Evolutionary conservation across 2,329 filamentous ascomycete species (phyloP), one percentile per base, ranked within the genome.

Genomic region (Gremmenia infestans): DNA sequence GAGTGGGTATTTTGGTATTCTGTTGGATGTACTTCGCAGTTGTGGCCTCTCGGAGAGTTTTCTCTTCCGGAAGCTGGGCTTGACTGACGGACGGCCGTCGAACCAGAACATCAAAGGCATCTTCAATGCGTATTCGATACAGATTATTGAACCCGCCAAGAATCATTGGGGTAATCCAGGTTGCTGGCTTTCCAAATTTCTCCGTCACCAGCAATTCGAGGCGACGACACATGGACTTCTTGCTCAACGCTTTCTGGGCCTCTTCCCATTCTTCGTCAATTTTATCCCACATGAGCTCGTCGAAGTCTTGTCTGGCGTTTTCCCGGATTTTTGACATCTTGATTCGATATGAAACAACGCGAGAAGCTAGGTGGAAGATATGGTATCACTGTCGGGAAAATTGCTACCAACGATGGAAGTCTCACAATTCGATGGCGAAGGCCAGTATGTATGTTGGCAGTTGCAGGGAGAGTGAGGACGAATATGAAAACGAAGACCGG

Each of bases 61-160:
- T 56, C 42, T 56, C 54, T 35, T 19, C 49, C 15, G 54, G 48
- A 48, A 56, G 37, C 28, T 52, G 52, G 28, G 47, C 46, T 22
- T 35, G 52, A 43, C 48, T 46, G 14, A 37, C 14, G 12, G 15
- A 50, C 12, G 52, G 52, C 12, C 22, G 52, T 54, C 52, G 36
- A 43, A 54, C 22, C 46, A 54, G 12, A 36, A 54, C 47, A 28
- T 53, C 51, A 9, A 0, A 46, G 37, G n/a, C 8, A 32, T 37
- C 52, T 22, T 55, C 55, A 47, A 57, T 15, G n/a, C 23, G 49
- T 48, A 57, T 54, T n/a, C 47, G 25, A 37, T 57, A 54, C 11
- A 54, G n/a, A 25, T 36, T 50, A 14, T 54, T 54, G 36, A 43
- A 54, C 12, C 46, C 52, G 23, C 52, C 52, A 36, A 53, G 48